Conservation (phyloP, 2,329 filamentous ascomycete genomes). For the Colletotrichum costaricense region DNA sequence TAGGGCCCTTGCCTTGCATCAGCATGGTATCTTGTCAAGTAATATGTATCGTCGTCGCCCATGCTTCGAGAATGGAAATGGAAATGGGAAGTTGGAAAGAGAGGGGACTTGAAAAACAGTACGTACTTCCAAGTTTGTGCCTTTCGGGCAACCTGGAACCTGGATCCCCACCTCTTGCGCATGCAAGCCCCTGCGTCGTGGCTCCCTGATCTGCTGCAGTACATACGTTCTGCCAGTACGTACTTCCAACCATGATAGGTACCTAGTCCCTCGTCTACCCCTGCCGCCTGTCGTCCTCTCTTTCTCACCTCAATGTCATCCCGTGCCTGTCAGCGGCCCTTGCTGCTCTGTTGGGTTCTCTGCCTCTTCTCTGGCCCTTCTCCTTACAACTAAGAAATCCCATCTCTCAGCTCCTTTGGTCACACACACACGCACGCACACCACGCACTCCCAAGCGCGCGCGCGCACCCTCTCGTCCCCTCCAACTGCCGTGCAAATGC, state of each 20-base stretch:
- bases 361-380: not conserved
- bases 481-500: conserved; percentile 10
- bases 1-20: not conserved
- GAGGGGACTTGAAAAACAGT: not conserved
- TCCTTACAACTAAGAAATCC: not conserved
- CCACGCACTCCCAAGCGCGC: not conserved
- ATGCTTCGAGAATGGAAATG: no score
- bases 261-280: not conserved
- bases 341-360: not conserved
- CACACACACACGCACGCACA: not conserved
- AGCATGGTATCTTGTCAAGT: not conserved
- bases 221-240: not conserved
- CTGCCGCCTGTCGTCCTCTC: not conserved
- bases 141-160: not conserved
- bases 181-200: conserved; percentile 10
- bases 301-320: not conserved
- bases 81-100: not conserved
- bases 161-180: not conserved
- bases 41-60: not conserved
- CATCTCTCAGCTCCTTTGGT: not conserved
- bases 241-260: not conserved
- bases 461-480: not conserved
- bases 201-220: conserved; percentile 8
- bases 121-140: not conserved
- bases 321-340: not conserved